Base-by-base conservation (phyloP, 768 basidiomycete species). In the Sarcodon aspratus region DNA sequence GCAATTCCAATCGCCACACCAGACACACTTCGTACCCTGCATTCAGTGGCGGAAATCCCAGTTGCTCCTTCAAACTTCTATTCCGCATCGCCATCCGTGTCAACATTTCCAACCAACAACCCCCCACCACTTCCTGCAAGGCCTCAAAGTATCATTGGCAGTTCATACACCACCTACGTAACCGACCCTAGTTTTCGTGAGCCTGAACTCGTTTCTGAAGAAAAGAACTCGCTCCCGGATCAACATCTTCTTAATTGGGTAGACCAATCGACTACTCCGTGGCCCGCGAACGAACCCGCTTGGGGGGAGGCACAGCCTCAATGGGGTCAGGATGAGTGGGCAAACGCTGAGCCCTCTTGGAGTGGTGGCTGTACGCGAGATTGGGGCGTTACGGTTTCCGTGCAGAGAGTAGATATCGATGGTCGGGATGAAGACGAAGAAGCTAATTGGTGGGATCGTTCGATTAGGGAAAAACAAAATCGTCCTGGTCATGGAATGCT, bases 401-500 rank as follows among this genome's bases (percentile, higher is more conserved):
- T 54, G 13, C 61, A 63, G 38, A 63, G 61, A n/a, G 60, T 62
- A 52, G 62, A 50, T 38, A 83, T 89, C 54, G 76, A 79, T 63
- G 83, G 80, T 7, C 69, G 85, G 43, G 69, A 71, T 47, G 67
- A 66, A 7, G 58, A 67, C 3, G 84, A 89, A 58, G 86, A 89
- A 62, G 63, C 61, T 15, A 66, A 68, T 43, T 89, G 86, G 87
- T 88, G 80, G 80, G 75, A 84, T 59, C 56, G 69, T 7, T 69
- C 69, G 13, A 55, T 70, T 15, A 73, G 76, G 38, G 67, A 66
- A 36, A 62, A 48, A 40, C 58, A 62, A 55, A 59, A 63, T 38
- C 79, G 85, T 18, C 87, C 87, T 0, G 86, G 86, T 3, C 71
- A 73, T 1, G 86, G 87, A 13, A 71, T 86, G 40, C 68, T 89